Conservation (phyloP, 1,284 basidiomycete species). For the Athelia sp. region DNA sequence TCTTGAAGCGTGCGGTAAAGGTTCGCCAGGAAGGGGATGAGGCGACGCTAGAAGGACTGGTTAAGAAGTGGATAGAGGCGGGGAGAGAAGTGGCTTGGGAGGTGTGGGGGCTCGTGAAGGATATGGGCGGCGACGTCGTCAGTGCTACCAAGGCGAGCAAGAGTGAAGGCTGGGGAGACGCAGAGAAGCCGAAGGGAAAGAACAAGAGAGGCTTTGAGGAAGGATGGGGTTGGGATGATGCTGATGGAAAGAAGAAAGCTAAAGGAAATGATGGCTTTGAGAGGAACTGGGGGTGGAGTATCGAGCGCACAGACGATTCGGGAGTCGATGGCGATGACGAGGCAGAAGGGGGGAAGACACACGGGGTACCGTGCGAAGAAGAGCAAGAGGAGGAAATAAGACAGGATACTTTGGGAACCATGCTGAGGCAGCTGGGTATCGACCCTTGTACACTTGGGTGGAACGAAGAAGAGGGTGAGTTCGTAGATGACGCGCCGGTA, state of each 20-base stretch:
- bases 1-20: conserved; percentile 65
- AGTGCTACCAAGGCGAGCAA: conserved; percentile 13
- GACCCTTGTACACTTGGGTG: conserved; percentile 65
- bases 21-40: conserved; percentile 56
- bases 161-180: conserved; percentile 15
- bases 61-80: conserved; percentile 65
- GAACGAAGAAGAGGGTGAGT: conserved; percentile 64
- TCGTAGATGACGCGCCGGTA: conserved; percentile 39
- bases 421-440: conserved; percentile 66
- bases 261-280: conserved; percentile 19
- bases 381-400: conserved; percentile 28
- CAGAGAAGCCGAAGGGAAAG: conserved; percentile 7
- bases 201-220: conserved; percentile 23
- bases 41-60: conserved; percentile 43
- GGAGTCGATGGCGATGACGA: conserved; percentile 20
- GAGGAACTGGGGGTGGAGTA: conserved; percentile 40
- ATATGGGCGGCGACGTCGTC: conserved; percentile 28
- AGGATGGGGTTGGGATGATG: conserved; percentile 38
- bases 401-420: conserved; percentile 55
- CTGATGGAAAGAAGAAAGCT: conserved; percentile 18
- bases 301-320: conserved; percentile 16
- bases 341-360: conserved; percentile 12
- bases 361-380: conserved; percentile 15
- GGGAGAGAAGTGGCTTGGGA: conserved; percentile 74
- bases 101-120: conserved; percentile 66